A percentile compares a stretch with the other conserved stretches of the same genome.
These are phyloP conservation scores for Teratosphaeriaceae sp. DNA, from an alignment of 2,329 filamentous ascomycete genomes.

Conservation along the genomic window DNA sequence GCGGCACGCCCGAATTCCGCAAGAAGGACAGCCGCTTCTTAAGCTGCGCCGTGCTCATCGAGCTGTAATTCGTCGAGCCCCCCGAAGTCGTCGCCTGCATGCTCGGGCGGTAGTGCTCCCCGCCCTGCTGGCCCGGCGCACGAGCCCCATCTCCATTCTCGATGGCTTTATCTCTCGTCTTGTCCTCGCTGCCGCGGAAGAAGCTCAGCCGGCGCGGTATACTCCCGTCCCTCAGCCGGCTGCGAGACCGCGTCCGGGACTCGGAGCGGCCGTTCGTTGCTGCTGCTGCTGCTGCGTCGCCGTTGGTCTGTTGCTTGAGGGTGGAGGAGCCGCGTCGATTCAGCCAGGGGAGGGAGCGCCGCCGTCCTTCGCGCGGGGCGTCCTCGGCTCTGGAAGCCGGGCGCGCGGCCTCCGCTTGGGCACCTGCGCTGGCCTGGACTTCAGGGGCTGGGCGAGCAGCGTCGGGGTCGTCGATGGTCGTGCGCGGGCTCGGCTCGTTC, in stretches of 20 bases:
- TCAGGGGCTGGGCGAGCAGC: background rate
- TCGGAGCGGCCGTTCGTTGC: conserved; percentile 17
- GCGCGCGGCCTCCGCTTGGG: background rate
- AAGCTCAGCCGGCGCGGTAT: conserved; percentile 20
- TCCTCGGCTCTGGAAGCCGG: conserved; percentile 5
- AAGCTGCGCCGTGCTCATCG: conserved; percentile 35
- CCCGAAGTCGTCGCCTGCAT: background rate
- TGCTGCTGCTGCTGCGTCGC: conserved; percentile 9
- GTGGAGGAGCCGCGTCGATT: conserved; percentile 4
- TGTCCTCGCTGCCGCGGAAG: conserved; percentile 16
- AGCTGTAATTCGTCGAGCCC: conserved; percentile 7
- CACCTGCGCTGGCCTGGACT: background rate
- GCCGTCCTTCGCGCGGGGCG: conserved; percentile 5
- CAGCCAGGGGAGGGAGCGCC: conserved; percentile 9
- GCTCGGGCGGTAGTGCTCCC: background rate
- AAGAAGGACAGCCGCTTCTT: conserved; percentile 74
- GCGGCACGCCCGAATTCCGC: conserved; percentile 6
- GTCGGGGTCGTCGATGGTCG: conserved; percentile 5
- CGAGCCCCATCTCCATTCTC: conserved; percentile 1
- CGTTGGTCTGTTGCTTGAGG: background rate
- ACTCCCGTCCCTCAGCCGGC: conserved; percentile 17
- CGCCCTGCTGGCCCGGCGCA: conserved; percentile 4
- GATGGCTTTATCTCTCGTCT: conserved; percentile 3
- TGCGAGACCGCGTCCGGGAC: conserved; percentile 12
- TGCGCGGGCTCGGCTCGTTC: conserved; percentile 16